Conservation (phyloP, 495 filamentous ascomycete genomes). For the Penicillium waksmanii region DNA sequence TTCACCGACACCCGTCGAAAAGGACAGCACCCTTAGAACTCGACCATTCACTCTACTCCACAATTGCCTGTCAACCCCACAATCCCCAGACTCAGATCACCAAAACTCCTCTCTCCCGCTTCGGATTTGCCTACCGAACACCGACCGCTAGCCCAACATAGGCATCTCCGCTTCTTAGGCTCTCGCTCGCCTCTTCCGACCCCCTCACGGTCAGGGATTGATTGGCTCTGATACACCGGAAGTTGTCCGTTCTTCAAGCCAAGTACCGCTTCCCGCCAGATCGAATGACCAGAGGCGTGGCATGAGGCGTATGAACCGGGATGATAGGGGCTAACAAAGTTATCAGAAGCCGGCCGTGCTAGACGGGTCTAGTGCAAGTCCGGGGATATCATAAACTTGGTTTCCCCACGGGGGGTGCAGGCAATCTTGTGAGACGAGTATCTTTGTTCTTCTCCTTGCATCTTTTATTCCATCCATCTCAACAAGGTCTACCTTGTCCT, state of each 20-base stretch:
- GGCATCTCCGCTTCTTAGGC: constrained; percentile 8
- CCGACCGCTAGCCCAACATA: constrained; percentile 23
- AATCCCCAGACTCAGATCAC: constrained; percentile 5
- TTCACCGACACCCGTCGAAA: constrained; percentile 29
- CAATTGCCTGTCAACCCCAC: background rate
- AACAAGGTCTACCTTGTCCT: background rate
- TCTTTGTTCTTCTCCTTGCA: background rate
- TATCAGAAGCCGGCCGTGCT: constrained; percentile 11
- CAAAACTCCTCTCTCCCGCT: constrained; percentile 4
- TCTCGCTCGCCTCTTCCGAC: constrained; percentile 2
- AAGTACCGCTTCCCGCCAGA: constrained; percentile 5
- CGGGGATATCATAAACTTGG: constrained; percentile 23
- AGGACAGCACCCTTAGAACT: background rate
- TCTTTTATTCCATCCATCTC: background rate
- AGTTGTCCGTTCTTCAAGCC: constrained; percentile 21
- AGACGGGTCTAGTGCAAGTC: constrained; percentile 6
- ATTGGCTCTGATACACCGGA: constrained; percentile 24
- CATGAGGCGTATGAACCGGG: constrained; percentile 5
- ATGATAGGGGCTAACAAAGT: constrained; percentile 7
- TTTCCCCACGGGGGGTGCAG: constrained; percentile 42
- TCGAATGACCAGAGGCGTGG: constrained; percentile 3
- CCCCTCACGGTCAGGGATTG: constrained; percentile 5
- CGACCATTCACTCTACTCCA: background rate
- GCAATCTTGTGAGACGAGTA: constrained; percentile 8
- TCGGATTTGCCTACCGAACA: constrained; percentile 30